Base-by-base conservation (phyloP, 495 filamentous ascomycete genomes). In the Penicillium maclennaniae region DNA sequence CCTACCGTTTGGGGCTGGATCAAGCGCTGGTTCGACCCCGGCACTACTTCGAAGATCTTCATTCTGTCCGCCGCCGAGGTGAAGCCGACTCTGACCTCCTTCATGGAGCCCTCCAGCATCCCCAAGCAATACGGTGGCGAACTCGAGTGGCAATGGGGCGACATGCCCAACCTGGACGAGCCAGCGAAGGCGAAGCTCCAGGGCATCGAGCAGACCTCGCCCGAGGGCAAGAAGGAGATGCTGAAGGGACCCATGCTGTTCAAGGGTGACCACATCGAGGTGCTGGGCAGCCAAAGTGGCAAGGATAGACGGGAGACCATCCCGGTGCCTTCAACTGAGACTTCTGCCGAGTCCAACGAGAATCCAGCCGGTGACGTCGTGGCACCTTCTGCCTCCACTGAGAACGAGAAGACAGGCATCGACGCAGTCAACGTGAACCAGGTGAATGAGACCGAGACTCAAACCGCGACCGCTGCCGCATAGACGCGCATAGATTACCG, bases 1-100 rank as follows among this genome's bases (percentile, higher is more conserved):
- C 88, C 88, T 26, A 95, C 91, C 10, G 88, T 96, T 46, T 95
- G 91, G 91, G 81, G 87, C 56, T 95, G 91, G 91, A 86, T 95
- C 70, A 95, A 95, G 76, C 84, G 85, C 63, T 96, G 91, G 91
- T 95, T 95, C 65, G 91, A 96, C 71, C 91, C 91, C 23, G 87
- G 87, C 51, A 96, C 91, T 42, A 89, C 90, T 4, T 91, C 87
- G 55, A 95, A 96, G 72, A 95, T 96, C 62, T 92, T 95, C 66
- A 91, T 96, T 56, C 81, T 95, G 51, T 77, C 77, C 45, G 70
- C 82, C 20, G 60, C 78, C 28, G 85, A 93, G 67, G 83, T 93
- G 47, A 75, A 84, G 46, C 74, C 84, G 6, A 91, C 88, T 4
- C 78, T 96, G 12, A 80, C 82, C 51, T 71, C 79, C 25, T 95